Evolutionary conservation across 73 alveolate genomes (phyloP), one percentile per base, ranked within the genome.

Genomic region (Blepharisma stoltei): DNA sequence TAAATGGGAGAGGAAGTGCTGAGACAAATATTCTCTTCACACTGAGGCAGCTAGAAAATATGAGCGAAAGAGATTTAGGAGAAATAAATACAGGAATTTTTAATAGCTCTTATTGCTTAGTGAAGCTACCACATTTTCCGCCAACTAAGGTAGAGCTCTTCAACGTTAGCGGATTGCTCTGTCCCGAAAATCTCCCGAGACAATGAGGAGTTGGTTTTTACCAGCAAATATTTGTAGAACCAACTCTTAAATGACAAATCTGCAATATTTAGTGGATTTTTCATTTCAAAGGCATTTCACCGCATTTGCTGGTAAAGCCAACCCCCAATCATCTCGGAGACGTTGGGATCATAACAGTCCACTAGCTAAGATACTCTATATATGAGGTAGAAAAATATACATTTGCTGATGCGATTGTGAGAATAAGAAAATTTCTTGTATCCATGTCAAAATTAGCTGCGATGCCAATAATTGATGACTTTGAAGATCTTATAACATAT

Each of bases 131-230:
- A 8, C 73, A 60, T 60, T 60, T 60, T 4, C 46, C 23, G 2
- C 73, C 73, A 25, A 60, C 14, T 25, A 60, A 60, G 46, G 23
- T 60, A n/a, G n/a, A n/a, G n/a, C n/a, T n/a, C n/a, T n/a, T n/a
- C n/a, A n/a, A n/a, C n/a, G n/a, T n/a, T n/a, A n/a, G n/a, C n/a
- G n/a, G n/a, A n/a, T n/a, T n/a, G n/a, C n/a, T n/a, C n/a, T n/a
- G n/a, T n/a, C n/a, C n/a, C n/a, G n/a, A n/a, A n/a, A n/a, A n/a
- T n/a, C n/a, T n/a, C n/a, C n/a, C n/a, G n/a, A n/a, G n/a, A n/a
- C n/a, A n/a, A n/a, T n/a, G n/a, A n/a, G n/a, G n/a, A n/a, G n/a
- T n/a, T n/a, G n/a, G n/a, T n/a, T n/a, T n/a, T n/a, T n/a, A n/a
- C n/a, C n/a, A n/a, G n/a, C n/a, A n/a, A n/a, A n/a, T n/a, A n/a